These are phyloP conservation scores for Volvariella surrecta DNA, from an alignment of 1,284 basidiomycete genomes.

Conservation along the genomic window DNA sequence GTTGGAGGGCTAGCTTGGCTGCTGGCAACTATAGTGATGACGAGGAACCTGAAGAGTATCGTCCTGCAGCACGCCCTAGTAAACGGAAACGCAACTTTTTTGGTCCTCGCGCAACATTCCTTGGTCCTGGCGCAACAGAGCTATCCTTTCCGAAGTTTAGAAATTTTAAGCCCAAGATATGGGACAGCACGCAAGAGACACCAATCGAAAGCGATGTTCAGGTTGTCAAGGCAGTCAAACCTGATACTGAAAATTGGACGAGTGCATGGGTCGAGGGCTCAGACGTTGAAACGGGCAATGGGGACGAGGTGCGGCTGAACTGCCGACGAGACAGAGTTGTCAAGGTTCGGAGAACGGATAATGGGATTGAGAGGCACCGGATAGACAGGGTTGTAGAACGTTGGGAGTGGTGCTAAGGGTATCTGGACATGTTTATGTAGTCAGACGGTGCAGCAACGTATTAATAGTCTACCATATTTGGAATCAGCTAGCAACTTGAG, in stretches of 20 bases:
- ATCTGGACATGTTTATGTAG: constrained; percentile 9
- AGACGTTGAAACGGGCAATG: constrained; percentile 20
- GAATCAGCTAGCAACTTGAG: neutral
- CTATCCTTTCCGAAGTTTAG: constrained; percentile 34
- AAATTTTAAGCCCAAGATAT: constrained; percentile 58
- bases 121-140: no score
- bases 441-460: neutral
- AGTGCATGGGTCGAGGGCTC: constrained; percentile 23
- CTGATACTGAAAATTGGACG: constrained; percentile 30
- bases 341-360: constrained; percentile 47
- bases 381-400: constrained; percentile 60
- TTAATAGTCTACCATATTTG: neutral
- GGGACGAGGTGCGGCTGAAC: constrained; percentile 35
- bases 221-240: constrained; percentile 24
- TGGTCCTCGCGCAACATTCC: no score
- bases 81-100: constrained; percentile 49
- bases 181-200: constrained; percentile 45
- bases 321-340: constrained; percentile 42
- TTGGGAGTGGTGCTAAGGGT: constrained; percentile 44
- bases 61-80: constrained; percentile 17
- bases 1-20: constrained; percentile 69
- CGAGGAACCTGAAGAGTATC: constrained; percentile 29
- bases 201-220: constrained; percentile 29
- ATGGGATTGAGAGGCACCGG: constrained; percentile 58
- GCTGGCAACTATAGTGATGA: constrained; percentile 63